A percentile compares a stretch with the other conserved stretches of the same genome.
Evolutionary conservation across 2,329 filamentous ascomycete genomes (phyloP).

Genomic region (Cylindrodendrum hubeiense): DNA sequence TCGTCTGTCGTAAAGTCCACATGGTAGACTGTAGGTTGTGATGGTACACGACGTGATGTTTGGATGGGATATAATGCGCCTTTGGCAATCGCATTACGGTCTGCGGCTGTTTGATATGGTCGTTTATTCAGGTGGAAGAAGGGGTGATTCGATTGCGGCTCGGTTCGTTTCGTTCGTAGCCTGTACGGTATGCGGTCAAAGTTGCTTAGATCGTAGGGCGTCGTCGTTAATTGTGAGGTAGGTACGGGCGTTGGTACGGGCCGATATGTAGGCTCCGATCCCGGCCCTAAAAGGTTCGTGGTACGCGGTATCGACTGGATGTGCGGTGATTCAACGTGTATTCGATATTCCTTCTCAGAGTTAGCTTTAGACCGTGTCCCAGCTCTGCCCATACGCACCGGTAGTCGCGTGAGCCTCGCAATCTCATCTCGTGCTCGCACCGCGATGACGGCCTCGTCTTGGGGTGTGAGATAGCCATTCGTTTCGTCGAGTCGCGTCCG

Average conservation of each 20-base stretch:
- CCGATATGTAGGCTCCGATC: neutral
- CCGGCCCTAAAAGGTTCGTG: neutral
- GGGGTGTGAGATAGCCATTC: constrained; percentile 26
- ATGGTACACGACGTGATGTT: constrained; percentile 1
- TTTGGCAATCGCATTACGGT: constrained; percentile 45
- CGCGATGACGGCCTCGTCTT: constrained; percentile 36
- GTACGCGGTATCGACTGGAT: neutral
- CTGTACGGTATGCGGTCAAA: constrained; percentile 24
- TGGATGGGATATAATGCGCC: constrained; percentile 33
- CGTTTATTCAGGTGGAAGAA: constrained; percentile 33
- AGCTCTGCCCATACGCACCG: constrained; percentile 32
- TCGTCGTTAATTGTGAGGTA: neutral
- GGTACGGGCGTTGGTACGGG: neutral
- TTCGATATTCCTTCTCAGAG: constrained; percentile 17
- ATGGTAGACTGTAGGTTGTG: constrained; percentile 51
- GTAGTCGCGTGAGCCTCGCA: constrained; percentile 30
- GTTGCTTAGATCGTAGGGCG: neutral
- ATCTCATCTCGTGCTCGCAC: constrained; percentile 35
- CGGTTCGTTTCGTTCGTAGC: constrained; percentile 22
- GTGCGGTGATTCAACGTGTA: neutral
- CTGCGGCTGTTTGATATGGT: constrained; percentile 43
- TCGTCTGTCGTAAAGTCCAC: constrained; percentile 61
- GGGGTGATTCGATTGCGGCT: constrained; percentile 25
- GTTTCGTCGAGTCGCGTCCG: constrained; percentile 40
- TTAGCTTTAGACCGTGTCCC: constrained; percentile 4